Evolutionary conservation across 306 rosid species (phyloP), one percentile per base, ranked within the genome.

Genomic region (Arachis hypogaea): DNA sequence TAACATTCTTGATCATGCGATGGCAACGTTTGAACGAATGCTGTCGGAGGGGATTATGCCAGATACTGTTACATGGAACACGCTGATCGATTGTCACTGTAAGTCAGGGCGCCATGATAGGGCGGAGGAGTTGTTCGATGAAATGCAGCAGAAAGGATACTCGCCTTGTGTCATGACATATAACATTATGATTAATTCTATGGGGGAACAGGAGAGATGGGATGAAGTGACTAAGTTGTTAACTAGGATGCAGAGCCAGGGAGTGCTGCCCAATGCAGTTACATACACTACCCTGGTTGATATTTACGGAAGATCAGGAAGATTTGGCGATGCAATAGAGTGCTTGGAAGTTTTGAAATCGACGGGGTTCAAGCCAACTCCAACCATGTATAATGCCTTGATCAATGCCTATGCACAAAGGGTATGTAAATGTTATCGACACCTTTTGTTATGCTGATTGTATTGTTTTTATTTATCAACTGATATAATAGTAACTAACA

Each of bases 391-490:
- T 64, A 93, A 93, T 77, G 98, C 98, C 73, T 73, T 93, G 56
- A 90, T 93, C 71, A 93, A 93, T 81, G 97, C 98, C 73, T 90
- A 88, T 52, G 98, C 97, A 18, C 98, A 90, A 77, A 89, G 87
- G 77, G 98, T 93, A 87, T 72, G 86, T 72, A 29, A 56, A 47
- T 30, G 14, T 22, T 74, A n/a, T 33, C 38, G 38, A 33, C 38
- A 33, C 4, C 38, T 33, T 33, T 5, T 18, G 18, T 9, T 22
- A 54, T 60, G 45, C 41, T 54, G 29, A 51, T 54, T 62, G 71
- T 62, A 16, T 5, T 33, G 5, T 42, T 9, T 43, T 43, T 43
- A 43, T 11, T 46, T 63, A 6, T 38, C 11, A 76, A 62, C 69
- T 38, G 45, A 47, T 66, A 36, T 52, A 41, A 51, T 38, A 43